Conservation (phyloP, 2,329 filamentous ascomycete species). For the Endoconidiophora polonica region DNA sequence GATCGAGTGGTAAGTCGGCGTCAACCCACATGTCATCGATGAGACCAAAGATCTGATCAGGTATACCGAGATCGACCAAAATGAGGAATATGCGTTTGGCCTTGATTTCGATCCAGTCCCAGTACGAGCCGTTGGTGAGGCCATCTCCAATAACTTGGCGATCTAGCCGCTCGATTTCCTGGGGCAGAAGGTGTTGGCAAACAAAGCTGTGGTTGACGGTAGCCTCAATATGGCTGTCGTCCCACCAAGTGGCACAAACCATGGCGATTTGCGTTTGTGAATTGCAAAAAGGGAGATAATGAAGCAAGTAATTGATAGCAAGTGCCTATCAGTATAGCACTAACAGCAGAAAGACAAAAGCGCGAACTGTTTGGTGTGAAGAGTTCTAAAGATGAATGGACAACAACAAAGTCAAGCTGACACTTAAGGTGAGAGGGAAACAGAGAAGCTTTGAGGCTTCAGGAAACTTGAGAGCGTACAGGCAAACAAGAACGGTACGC, state of each 20-base stretch:
- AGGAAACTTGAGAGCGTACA: too few species aligned
- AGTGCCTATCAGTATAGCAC: background rate
- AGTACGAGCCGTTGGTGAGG: conserved; percentile 56
- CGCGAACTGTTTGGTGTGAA: background rate
- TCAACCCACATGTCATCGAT: conserved; percentile 67
- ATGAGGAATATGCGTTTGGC: conserved; percentile 56
- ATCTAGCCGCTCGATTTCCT: conserved; percentile 46
- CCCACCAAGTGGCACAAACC: conserved; percentile 45
- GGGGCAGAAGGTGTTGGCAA: conserved; percentile 42
- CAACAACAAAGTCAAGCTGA: too few species aligned
- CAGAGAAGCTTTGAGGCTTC: too few species aligned
- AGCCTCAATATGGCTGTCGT: conserved; percentile 48
- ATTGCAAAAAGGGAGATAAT: background rate
- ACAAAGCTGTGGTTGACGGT: conserved; percentile 55
- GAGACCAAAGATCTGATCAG: conserved; percentile 58
- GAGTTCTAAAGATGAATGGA: background rate
- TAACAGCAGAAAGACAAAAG: background rate
- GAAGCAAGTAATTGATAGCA: background rate
- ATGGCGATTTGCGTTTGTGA: conserved; percentile 6
- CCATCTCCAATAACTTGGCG: conserved; percentile 44
- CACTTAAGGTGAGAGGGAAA: too few species aligned
- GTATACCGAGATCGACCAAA: conserved; percentile 49
- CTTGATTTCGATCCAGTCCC: conserved; percentile 59
- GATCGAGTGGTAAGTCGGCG: conserved; percentile 51
- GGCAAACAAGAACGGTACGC: too few species aligned